These are phyloP conservation scores for Aspergillus sp. DNA, from an alignment of 2,329 filamentous ascomycete genomes.

Conservation along the genomic window DNA sequence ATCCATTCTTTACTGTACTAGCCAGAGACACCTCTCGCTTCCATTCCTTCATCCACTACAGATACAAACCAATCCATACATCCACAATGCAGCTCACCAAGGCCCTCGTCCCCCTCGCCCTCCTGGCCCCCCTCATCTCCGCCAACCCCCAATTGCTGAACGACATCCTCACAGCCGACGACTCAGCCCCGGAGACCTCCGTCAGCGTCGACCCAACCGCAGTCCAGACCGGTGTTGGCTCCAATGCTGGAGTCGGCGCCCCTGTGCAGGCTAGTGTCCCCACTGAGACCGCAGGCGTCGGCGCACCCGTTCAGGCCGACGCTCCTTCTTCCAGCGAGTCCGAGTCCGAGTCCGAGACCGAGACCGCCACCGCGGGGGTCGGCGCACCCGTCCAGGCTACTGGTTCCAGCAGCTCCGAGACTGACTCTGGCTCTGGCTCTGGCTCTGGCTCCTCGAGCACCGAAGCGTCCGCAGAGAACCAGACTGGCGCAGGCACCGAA, in stretches of 20 bases:
- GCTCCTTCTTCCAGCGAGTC: no score
- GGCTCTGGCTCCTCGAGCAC: background rate
- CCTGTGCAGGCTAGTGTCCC: no score
- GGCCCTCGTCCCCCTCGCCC: background rate
- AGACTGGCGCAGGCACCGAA: background rate
- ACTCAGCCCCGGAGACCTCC: slow-evolving; percentile 19
- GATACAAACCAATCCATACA: background rate
- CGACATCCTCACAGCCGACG: slow-evolving; percentile 7
- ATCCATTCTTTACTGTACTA: background rate
- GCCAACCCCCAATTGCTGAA: slow-evolving; percentile 5
- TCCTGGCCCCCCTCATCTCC: slow-evolving; percentile 1
- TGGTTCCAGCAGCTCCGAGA: background rate
- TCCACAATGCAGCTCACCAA: background rate
- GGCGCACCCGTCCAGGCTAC: background rate
- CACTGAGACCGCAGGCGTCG: no score
- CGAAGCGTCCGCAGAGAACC: background rate
- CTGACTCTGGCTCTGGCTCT: background rate
- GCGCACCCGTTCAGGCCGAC: no score
- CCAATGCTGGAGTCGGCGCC: no score
- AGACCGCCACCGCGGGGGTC: background rate
- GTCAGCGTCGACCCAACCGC: slow-evolving; percentile 8
- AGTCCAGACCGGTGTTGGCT: slow-evolving; percentile 7
- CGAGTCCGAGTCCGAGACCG: no score
- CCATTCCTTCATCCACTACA: slow-evolving; percentile 3
- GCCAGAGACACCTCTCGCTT: background rate